Conservation (phyloP, 2,329 filamentous ascomycete genomes). For the Penicillium sp. region DNA sequence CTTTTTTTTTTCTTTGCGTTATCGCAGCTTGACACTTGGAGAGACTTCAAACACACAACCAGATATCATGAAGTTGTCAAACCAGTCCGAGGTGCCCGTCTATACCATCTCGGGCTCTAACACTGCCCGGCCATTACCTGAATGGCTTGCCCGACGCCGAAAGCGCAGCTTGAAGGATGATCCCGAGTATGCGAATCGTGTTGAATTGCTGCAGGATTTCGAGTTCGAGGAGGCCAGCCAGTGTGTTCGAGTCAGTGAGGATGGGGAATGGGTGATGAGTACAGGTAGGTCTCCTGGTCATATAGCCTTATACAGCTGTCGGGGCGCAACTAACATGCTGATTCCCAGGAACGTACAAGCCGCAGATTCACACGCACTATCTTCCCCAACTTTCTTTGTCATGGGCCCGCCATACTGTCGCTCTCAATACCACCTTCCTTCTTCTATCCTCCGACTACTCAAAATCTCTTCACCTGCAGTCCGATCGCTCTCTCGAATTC, state of each 20-base stretch:
- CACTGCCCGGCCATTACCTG: constrained; percentile 81
- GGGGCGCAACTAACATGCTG: constrained; percentile 12
- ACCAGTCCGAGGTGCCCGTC: constrained; percentile 78
- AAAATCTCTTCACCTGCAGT: constrained; percentile 91
- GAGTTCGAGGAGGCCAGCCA: constrained; percentile 94
- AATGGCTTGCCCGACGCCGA: constrained; percentile 88
- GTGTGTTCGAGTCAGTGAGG: constrained; percentile 85
- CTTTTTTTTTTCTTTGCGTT: constrained; percentile 26
- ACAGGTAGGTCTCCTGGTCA: constrained; percentile 57
- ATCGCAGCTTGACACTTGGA: constrained; percentile 2
- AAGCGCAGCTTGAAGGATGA: constrained; percentile 93
- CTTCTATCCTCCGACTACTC: constrained; percentile 88
- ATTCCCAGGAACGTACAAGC: constrained; percentile 61
- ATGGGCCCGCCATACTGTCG: constrained; percentile 85
- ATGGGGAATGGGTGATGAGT: constrained; percentile 97
- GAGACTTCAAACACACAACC: constrained; percentile 6
- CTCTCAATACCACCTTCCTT: constrained; percentile 86
- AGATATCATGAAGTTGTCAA: constrained; percentile 48
- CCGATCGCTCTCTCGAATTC: constrained; percentile 86
- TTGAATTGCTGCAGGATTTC: constrained; percentile 95
- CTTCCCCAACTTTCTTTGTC: constrained; percentile 91
- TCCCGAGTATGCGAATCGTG: constrained; percentile 84
- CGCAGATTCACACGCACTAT: constrained; percentile 94
- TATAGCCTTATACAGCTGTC: not conserved
- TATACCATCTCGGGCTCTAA: constrained; percentile 94